Evolutionary conservation across 306 rosid genomes (phyloP).

Genomic region (Canavalia gladiata): DNA sequence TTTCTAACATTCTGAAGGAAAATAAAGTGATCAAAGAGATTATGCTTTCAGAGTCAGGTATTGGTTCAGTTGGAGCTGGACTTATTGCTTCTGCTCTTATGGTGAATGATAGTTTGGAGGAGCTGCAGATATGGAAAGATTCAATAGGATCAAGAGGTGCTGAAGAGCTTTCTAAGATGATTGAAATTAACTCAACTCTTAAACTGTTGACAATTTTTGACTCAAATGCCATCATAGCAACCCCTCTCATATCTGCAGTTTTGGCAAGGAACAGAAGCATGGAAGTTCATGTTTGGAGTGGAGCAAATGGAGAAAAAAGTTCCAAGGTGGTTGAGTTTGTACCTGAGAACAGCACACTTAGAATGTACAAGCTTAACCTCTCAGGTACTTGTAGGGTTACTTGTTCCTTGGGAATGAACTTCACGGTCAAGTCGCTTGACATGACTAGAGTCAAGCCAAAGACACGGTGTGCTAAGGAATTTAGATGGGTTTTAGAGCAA

Average conservation of each 20-base stretch:
- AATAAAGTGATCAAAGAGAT: no score
- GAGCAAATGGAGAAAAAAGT: conserved; percentile 70
- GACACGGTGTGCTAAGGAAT: no score
- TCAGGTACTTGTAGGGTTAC: conserved; percentile 84
- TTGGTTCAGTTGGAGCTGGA: no score
- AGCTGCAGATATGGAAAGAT: no score
- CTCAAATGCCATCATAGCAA: conserved; percentile 73
- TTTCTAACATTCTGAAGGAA: no score
- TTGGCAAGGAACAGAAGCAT: conserved; percentile 53
- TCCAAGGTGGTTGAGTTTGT: conserved; percentile 91
- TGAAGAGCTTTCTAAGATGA: no score
- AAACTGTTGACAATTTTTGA: conserved; percentile 78
- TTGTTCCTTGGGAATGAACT: conserved; percentile 84
- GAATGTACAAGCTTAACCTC: conserved; percentile 73
- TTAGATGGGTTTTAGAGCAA: no score
- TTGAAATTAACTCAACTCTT: conserved; percentile 61
- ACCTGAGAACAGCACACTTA: conserved; percentile 73
- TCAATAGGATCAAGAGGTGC: no score
- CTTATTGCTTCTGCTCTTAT: no score
- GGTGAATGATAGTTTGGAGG: no score
- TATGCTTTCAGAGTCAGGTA: no score
- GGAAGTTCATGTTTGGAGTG: not conserved
- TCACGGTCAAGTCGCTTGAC: conserved; percentile 78
- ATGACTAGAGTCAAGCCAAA: conserved; percentile 79
- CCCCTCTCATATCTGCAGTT: conserved; percentile 79